These are phyloP conservation scores for Lachnellula suecica DNA, from an alignment of 2,329 filamentous ascomycete genomes.

Conservation along the genomic window DNA sequence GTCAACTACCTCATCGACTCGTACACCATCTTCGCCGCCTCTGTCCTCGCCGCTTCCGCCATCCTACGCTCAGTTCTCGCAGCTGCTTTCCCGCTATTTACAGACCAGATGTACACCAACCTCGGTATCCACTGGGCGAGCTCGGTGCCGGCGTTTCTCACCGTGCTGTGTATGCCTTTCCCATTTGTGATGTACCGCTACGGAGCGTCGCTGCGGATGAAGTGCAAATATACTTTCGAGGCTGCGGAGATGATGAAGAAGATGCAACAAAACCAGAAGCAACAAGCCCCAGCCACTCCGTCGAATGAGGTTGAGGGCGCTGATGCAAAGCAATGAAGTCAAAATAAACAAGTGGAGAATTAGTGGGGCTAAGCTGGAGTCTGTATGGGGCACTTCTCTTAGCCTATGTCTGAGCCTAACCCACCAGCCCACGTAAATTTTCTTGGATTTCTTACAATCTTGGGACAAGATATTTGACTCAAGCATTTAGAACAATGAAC, in stretches of 20 bases:
- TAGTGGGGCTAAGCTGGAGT: no score
- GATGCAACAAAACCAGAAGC: neutral
- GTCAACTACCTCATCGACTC: constrained; percentile 49
- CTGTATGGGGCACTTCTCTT: no score
- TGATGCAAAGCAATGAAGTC: no score
- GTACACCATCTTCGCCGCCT: constrained; percentile 49
- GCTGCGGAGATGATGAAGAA: neutral
- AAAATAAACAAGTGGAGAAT: no score
- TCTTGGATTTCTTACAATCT: no score
- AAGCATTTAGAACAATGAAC: no score
- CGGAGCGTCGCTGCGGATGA: constrained; percentile 38
- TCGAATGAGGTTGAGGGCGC: neutral
- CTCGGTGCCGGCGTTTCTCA: constrained; percentile 71
- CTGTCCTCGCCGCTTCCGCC: constrained; percentile 47
- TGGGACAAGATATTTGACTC: no score
- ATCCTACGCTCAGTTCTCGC: constrained; percentile 72
- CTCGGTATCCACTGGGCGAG: constrained; percentile 76
- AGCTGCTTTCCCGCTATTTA: constrained; percentile 69
- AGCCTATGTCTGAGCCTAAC: no score
- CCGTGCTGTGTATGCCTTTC: constrained; percentile 69
- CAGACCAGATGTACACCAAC: constrained; percentile 46
- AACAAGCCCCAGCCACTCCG: neutral
- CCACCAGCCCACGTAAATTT: no score
- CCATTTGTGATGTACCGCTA: constrained; percentile 79
- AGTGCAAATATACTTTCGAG: neutral